phyloP scores from a whole-genome alignment of 2,329 filamentous ascomycete species.

The Fonsecaea pedrosoi region DNA sequence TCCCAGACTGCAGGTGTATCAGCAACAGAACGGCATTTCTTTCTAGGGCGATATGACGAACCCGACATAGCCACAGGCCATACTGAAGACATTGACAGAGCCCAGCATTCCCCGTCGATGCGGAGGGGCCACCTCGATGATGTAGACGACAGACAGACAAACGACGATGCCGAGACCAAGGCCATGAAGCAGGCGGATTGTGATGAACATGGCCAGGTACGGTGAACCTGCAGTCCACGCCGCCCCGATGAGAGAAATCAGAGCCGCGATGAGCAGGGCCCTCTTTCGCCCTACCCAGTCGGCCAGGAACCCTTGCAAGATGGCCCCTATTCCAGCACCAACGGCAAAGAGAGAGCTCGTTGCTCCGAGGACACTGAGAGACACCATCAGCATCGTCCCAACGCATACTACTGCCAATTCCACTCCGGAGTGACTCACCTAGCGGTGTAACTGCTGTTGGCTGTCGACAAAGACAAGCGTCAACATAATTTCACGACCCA shows the following conservation, averaged over 20 bases:
- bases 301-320: slow-evolving; percentile 47
- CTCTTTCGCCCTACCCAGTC: slow-evolving; percentile 25
- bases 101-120: neutral
- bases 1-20: too few species aligned
- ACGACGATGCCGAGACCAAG: slow-evolving; percentile 31
- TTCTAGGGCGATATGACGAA: too few species aligned
- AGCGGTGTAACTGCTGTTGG: slow-evolving; percentile 26
- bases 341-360: slow-evolving; percentile 54
- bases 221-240: slow-evolving; percentile 22
- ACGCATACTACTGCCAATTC: too few species aligned
- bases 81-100: too few species aligned
- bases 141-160: slow-evolving; percentile 27
- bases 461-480: slow-evolving; percentile 1
- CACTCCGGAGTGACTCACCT: slow-evolving; percentile 18
- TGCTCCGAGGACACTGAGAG: slow-evolving; percentile 50
- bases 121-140: slow-evolving; percentile 26
- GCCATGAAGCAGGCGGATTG: slow-evolving; percentile 24
- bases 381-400: neutral
- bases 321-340: slow-evolving; percentile 47
- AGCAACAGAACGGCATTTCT: too few species aligned
- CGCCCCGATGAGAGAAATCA: slow-evolving; percentile 22
- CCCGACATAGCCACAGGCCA: too few species aligned
- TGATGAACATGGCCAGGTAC: slow-evolving; percentile 26
- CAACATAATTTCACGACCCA: neutral
- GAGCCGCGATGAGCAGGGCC: slow-evolving; percentile 20